Evolutionary conservation across 495 filamentous ascomycete species (phyloP).

Genomic region (Neurospora sp.): DNA sequence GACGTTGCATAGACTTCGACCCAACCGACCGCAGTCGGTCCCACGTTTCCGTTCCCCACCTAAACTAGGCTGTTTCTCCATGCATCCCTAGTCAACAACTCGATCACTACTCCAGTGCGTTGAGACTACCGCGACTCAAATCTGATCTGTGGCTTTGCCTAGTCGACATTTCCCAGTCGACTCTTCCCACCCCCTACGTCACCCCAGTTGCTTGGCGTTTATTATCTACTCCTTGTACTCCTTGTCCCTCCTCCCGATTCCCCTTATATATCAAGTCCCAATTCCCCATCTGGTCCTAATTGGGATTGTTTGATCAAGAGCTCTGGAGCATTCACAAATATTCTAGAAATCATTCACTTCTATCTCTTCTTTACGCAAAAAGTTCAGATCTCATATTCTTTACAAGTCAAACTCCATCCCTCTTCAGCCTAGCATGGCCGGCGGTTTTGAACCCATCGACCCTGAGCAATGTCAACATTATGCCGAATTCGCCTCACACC

Average conservation of each 20-base stretch:
- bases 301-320: background rate
- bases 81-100: conserved; percentile 3
- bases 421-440: conserved; percentile 22
- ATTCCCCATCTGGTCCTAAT: background rate
- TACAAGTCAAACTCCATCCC: background rate
- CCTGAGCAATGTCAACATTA: conserved; percentile 31
- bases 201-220: conserved; percentile 5
- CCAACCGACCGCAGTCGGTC: conserved; percentile 4
- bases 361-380: background rate
- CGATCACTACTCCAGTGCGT: conserved; percentile 1
- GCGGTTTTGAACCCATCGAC: conserved; percentile 22
- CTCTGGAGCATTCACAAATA: background rate
- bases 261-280: background rate
- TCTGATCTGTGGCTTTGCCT: conserved; percentile 2
- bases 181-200: conserved; percentile 3
- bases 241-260: background rate
- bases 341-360: background rate
- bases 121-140: conserved; percentile 10
- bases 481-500: conserved; percentile 31
- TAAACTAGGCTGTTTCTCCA: conserved; percentile 4
- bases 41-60: conserved; percentile 8
- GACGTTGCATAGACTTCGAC: background rate
- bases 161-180: background rate
- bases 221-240: background rate
- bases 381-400: background rate